Evolutionary conservation across 805 yeast genomes (phyloP), one percentile per base, ranked within the genome.

Genomic region (Wickerhamiella nectarea): DNA sequence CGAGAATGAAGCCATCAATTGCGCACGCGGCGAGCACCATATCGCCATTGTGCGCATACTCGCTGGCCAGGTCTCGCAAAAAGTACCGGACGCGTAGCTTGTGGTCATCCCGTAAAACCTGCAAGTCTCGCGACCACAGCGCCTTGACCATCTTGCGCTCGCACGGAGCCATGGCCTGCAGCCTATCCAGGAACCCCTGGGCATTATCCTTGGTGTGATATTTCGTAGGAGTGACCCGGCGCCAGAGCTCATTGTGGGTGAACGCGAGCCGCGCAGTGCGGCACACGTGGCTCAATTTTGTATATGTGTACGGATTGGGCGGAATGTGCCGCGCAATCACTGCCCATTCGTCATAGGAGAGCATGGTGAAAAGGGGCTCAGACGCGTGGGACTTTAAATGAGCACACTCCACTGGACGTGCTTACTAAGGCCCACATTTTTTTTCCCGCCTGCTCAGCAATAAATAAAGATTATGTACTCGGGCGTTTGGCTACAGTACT

Each of bases 1-100:
- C 43, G 4, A 40, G 43, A 9, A 36, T 40, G 19, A 35, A 40
- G n/a, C 43, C 43, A 18, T 40, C 43, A 33, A 40, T 34, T 11
- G 34, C 34, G 17, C 43, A 40, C 33, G 26, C 18, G 6, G 43
- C 43, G 9, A 40, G 34, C 22, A 40, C 43, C 19, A 40, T 26
- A 24, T 40, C 43, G 33, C 38, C 43, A 19, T 40, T 40, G 21
- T 40, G 31, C 14, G 43, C 21, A 21, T 24, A 40, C 25, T 25
- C 9, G 33, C 33, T 29, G 17, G 43, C 37, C 25, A 40, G 17
- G 19, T 40, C 43, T 10, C 43, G 43, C 26, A 40, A 15, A 25
- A 40, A 40, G 14, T 40, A 40, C 21, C 43, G 43, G 8, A 40
- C 25, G 26, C 38, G 7, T 18, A 40, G 38, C 33, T 40, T 40